Base-by-base conservation (phyloP, 148 eudicot species). In the Cornus suecica region DNA sequence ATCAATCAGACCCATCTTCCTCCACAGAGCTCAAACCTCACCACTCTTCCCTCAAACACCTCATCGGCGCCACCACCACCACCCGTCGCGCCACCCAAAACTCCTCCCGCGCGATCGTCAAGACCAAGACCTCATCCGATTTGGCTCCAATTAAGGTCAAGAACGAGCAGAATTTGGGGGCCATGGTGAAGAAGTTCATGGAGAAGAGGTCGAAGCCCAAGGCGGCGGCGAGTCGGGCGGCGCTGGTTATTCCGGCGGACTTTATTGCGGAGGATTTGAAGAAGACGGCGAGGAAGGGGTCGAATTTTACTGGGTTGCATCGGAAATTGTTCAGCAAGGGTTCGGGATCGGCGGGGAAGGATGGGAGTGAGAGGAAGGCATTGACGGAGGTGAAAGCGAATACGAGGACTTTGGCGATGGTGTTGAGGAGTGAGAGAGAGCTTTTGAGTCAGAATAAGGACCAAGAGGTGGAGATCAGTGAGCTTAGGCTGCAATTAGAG, bases 391-490 rank as follows among this genome's bases (percentile, higher is more conserved):
- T 93, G 54, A 93, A 86, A 41, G 61, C 85, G 42, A 93, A 91
- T 71, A 87, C 97, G n/a, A 87, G 98, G 83, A 94, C 86, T 22
- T 73, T 94, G 79, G 97, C 86, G 1, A 91, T 88, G 97, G 97
- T 94, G 77, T 69, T 94, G 76, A 83, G 94, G 87, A 91, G 98
- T 76, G 98, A 94, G 81, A 88, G 98, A 74, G 98, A 94, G 87
- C 85, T 94, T 23, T 79, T 94, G 68, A 82, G 68, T 73, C 83
- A 79, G 78, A 87, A 86, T 64, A 91, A 91, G 79, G 92, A 94
- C 32, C 88, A 88, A 63, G 88, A 94, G 69, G 37, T 72, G n/a
- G 72, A 86, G 74, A 90, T 94, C 75, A 58, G 79, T 29, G 76
- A 87, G 56, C 94, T 94, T 48, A 87, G 83, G 31, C 42, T 80